Evolutionary conservation across 2,329 filamentous ascomycete species (phyloP), one percentile per base, ranked within the genome.

Genomic region (Phaeosphaeria sp.): DNA sequence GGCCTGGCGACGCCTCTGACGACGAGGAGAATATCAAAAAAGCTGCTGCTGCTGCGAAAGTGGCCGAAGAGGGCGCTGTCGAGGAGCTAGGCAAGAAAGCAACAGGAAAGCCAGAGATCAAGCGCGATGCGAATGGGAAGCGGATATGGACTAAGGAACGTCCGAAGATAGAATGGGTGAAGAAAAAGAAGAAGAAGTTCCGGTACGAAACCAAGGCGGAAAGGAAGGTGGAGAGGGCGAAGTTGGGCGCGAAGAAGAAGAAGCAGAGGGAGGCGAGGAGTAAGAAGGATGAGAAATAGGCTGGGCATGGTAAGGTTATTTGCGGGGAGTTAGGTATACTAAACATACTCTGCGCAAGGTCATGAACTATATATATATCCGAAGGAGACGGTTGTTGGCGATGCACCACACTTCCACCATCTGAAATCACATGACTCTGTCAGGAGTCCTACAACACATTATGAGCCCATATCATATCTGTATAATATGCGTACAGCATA

Each of bases 131-230:
- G 65, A 66, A 57, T 67, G 78, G 73, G 67, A 84, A 80, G 74
- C 71, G 76, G 47, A 71, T 73, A 53, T 81, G 80, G 80, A 83
- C 80, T 57, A 86, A 86, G 73, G 81, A 83, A 61, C 84, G 80
- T 57, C 78, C 77, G 59, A 87, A 82, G 64, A 65, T 51, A 8
- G 71, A 71, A 33, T 63, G 66, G 69, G 82, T 82, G 21, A 93
- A 92, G 79, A 92, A 90, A 81, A 93, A 91, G 80, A 96, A 93
- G 82, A 89, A 93, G 82, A 89, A 90, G 79, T 98, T 98, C 74
- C 87, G 92, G 62, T 99, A 99, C 77, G 92, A 98, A 80, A 86
- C 95, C 71, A 91, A 85, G 72, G 71, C 82, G 30, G 83, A 83
- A 44, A 79, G 51, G 6, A 53, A 53, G 21, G 51, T 53, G 39